Evolutionary conservation across 1,284 basidiomycete genomes (phyloP), one percentile per base, ranked within the genome.

Genomic region (Ganoderma resinaceum): DNA sequence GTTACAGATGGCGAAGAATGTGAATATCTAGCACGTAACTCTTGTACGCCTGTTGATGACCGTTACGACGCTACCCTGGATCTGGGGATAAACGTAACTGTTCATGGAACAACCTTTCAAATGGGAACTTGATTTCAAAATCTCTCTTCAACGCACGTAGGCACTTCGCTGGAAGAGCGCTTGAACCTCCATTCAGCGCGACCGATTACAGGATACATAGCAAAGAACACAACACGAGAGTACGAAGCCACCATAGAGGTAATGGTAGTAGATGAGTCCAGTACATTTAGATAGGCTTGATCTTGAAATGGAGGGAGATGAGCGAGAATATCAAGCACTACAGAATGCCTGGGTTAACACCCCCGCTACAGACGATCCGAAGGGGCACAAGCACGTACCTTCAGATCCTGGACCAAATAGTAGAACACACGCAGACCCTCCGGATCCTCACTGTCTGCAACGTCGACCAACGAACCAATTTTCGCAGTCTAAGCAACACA

Each of bases 371-470:
- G 23, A 8, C 6, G 4, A 3, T 31, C 26, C 11, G 42, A 38
- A 46, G 4, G 11, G 29, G 20, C 23, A 0, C 35, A 35, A 12
- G 70, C 87, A 62, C 72, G 23, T 52, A 95, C 97, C 87, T 95
- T 97, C 76, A 99, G 85, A 81, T 99, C 98, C 81, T 99, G 97
- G 6, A 99, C 95, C 35, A 99, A 88, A 78, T 99, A 99, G 82
- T 99, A 99, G 83, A 99, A 99, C 60, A 99, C 96, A n/a, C 97
- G 90, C 49, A 99, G 86, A 0, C 97, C 97, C 78, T 99, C 97
- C 0, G 98, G 97, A 78, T 99, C 98, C 75, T 98, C 94, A 70
- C 95, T 97, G 76, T 98, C 96, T 76, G 97, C 95, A 57, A 99
- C 97, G 75, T 99, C 97, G 53, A 97, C 95, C 57, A 99, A 82